Evolutionary conservation across 2,329 filamentous ascomycete species (phyloP).

Genomic region (Aureobasidium sp.): DNA sequence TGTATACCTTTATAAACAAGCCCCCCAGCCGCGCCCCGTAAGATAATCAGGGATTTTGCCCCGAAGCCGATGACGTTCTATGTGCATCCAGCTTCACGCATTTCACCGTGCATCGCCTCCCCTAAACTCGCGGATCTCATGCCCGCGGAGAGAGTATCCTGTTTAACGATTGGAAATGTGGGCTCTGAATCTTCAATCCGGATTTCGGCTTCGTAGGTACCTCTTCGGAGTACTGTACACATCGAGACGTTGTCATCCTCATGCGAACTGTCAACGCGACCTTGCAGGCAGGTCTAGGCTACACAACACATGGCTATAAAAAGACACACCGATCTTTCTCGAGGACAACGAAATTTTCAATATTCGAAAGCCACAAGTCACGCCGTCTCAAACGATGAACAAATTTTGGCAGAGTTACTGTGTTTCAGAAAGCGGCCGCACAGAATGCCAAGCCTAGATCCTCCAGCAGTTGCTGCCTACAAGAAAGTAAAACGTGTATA

Average conservation of each 20-base stretch:
- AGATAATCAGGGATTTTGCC: not conserved
- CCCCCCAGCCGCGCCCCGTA: not conserved
- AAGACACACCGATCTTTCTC: not conserved
- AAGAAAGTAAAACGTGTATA: not conserved
- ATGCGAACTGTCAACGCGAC: not conserved
- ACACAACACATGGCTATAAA: not conserved
- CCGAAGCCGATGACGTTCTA: not conserved
- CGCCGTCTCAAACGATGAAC: not conserved
- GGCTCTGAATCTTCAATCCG: not conserved
- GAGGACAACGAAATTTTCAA: not conserved
- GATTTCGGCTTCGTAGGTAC: not conserved
- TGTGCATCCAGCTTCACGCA: not conserved
- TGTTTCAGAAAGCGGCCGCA: not conserved
- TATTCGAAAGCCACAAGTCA: not conserved
- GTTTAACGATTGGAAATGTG: not conserved
- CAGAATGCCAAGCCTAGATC: not conserved
- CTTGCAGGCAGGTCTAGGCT: not conserved
- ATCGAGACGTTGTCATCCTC: not conserved
- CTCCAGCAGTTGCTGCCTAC: not conserved
- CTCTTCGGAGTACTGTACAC: not conserved
- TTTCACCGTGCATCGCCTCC: too few species aligned
- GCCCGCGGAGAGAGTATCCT: not conserved
- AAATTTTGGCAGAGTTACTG: too few species aligned
- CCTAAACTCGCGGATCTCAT: not conserved
- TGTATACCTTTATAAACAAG: not conserved